Base-by-base conservation (phyloP, 106 monocot genomes). In the Gastrodia elata region DNA sequence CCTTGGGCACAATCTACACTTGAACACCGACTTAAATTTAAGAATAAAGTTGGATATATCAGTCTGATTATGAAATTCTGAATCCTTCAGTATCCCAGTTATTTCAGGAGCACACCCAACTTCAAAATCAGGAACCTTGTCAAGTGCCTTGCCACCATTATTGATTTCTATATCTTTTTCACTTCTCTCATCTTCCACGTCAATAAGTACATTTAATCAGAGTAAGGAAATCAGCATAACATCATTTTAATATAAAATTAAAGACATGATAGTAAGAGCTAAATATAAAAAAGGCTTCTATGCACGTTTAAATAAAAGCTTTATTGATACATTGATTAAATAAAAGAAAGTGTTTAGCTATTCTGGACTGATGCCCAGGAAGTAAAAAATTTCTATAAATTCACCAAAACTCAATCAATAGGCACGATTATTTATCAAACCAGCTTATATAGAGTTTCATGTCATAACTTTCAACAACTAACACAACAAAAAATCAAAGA, bases 1-100 rank as follows among this genome's bases (percentile, higher is more conserved):
- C 38, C 69, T 69, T 11, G 69, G 40, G 69, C 69, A 69, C 22
- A 69, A 40, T 69, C 69, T 69, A 35, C 69, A 69, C 69, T 69
- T 69, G 18, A 69, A 69, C 7, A 40, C 40, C 24, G 69, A 69
- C 69, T 69, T 69, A 40, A 39, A 69, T 40, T 69, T 69, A 3
- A 69, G 9, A 35, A 69, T 69, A 40, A 69, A 69, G n/a, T 69
- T 69, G 38, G 69, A 39, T 40, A 69, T 39, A 10, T 69, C 40
- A 13, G 38, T 15, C 15, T 69, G 69, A 40, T 40, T 10, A 25
- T 8, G 69, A 40, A 40, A 8, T 38, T 68, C 39, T 39, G 68
- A 38, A 39, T 22, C 68, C 1, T 40, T 25, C 35, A 5, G 22
- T 41, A 25, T 69, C 24, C 15, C 40, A 40, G 39, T 26, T 3